Evolutionary conservation across 2,329 filamentous ascomycete genomes (phyloP).

Genomic region (Chrysoporthe cubensis): DNA sequence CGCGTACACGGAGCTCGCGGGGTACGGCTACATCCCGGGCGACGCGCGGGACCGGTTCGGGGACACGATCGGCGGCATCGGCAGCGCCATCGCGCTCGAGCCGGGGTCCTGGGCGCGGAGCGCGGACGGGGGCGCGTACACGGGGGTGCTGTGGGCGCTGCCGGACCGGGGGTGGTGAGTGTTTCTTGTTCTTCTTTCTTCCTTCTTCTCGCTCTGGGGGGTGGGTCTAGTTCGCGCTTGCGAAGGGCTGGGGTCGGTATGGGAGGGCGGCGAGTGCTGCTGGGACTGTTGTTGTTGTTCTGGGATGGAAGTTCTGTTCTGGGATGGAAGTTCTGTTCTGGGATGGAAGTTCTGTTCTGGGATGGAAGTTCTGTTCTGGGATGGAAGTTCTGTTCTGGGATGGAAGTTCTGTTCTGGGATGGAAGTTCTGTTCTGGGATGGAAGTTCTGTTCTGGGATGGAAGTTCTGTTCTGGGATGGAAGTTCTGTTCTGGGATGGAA

Average conservation of each 20-base stretch:
- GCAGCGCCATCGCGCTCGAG: constrained; percentile 36
- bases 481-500: too few species aligned
- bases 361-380: too few species aligned
- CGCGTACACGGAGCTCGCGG: constrained; percentile 68
- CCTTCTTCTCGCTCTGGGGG: too few species aligned
- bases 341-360: too few species aligned
- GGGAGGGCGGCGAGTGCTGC: neutral
- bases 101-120: constrained; percentile 56
- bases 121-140: constrained; percentile 53
- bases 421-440: too few species aligned
- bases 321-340: too few species aligned
- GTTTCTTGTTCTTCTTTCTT: constrained; percentile 36
- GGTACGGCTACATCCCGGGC: constrained; percentile 64
- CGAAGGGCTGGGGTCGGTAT: neutral
- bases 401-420: too few species aligned
- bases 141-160: constrained; percentile 64
- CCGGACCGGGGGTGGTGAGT: constrained; percentile 67
- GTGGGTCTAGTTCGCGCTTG: neutral
- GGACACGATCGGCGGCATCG: constrained; percentile 70
- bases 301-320: too few species aligned
- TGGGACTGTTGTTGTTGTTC: neutral
- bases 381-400: too few species aligned
- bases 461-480: too few species aligned
- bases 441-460: too few species aligned
- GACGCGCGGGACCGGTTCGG: constrained; percentile 68